Base-by-base conservation (phyloP, 2,329 filamentous ascomycete species). In the Stromatinia cepivora region DNA sequence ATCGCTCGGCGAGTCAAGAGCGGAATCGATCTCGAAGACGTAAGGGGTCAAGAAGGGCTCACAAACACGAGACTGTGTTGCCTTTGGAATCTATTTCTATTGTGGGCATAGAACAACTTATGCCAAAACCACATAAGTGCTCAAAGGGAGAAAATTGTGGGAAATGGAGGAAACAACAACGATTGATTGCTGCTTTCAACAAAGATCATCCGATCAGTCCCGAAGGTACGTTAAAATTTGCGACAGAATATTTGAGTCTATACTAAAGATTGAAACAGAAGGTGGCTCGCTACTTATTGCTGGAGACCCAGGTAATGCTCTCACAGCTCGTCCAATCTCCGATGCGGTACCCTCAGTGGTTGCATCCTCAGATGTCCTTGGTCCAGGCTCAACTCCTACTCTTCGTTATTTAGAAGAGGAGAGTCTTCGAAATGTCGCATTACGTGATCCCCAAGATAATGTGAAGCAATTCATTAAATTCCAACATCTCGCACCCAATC, bases 401-500 rank as follows among this genome's bases (percentile, higher is more conserved):
- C 84, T 94, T 70, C 85, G 87, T 70, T 87, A 89, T 72, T 86
- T 97, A 50, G 90, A 93, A 75, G 90, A 93, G 78, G 88, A 90
- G 62, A 86, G 85, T 54, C 88, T 97, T 22, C 87, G 88, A 70
- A 88, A 85, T 72, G 78, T 97, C 45, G 85, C 91, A 77, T 83
- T 84, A 25, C 86, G 91, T 66, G 93, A 97, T 77, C 92, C 94
- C 8, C 94, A 96, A 79, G 94, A 97, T 81, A 97, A 94, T 75
- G 93, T 98, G 48, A 90, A 92, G 77, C 92, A 97, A 73, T 98
- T 97, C 80, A 86, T 98, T 66, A 87, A 87, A 77, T 94, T 97
- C 78, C 94, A 98, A 79, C 90, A 91, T 79, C 78, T 87, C 70
- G 82, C 86, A 63, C 84, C 86, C 68, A 63, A 70, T 15, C 63